Conservation (phyloP, 2,329 filamentous ascomycete genomes). For the Hypoxylon rubiginosum region DNA sequence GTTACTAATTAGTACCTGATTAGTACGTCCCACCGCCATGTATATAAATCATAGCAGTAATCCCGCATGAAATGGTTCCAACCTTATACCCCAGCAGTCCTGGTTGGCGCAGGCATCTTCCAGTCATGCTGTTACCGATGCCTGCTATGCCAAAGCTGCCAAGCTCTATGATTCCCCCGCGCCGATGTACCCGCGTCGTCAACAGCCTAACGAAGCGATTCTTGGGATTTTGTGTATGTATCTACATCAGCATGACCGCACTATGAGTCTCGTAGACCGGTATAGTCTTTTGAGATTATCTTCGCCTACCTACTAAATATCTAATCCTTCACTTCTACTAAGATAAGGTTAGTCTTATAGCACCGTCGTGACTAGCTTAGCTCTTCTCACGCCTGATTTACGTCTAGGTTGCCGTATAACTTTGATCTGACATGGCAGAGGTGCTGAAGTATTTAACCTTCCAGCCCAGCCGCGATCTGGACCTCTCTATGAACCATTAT, state of each 20-base stretch:
- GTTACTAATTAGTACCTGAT: not conserved
- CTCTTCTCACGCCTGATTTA: not conserved
- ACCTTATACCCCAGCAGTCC: not conserved
- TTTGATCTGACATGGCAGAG: not conserved
- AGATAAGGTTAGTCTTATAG: constrained; percentile 3
- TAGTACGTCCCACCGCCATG: no score
- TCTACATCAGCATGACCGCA: not conserved
- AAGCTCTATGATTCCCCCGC: not conserved
- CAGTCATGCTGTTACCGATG: no score
- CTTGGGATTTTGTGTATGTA: not conserved
- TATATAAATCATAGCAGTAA: not conserved
- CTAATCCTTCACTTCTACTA: constrained; percentile 13
- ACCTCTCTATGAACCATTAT: constrained; percentile 5
- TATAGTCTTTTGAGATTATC: not conserved
- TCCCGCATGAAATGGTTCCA: not conserved
- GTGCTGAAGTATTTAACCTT: constrained; percentile 24
- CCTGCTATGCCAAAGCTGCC: not conserved
- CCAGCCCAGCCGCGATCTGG: constrained; percentile 2
- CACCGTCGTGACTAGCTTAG: not conserved
- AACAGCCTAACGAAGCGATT: not conserved
- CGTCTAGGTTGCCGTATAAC: not conserved
- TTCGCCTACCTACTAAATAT: not conserved
- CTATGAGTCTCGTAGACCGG: not conserved
- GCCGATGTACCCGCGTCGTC: not conserved
- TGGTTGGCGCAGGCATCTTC: not conserved